Percentiles rank a stretch among this genome's conserved stretches.
phyloP scores from a whole-genome alignment of 257 asterid species.

The Lycium barbarum region DNA sequence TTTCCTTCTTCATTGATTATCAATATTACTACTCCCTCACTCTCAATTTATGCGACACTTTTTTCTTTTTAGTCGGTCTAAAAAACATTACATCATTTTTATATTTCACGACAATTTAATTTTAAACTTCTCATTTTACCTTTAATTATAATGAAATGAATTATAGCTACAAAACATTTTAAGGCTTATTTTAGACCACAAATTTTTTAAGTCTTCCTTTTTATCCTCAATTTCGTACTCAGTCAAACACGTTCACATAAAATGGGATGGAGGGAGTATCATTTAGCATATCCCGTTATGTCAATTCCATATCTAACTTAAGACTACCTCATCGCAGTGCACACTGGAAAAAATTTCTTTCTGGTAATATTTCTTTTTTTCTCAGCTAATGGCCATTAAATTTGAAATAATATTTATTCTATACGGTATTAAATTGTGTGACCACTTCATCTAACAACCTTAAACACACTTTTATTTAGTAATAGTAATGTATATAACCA shows the following conservation, averaged over 20 bases:
- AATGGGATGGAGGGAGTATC: too few species aligned
- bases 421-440: not conserved
- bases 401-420: not conserved
- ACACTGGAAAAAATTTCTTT: too few species aligned
- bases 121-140: not conserved
- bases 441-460: not conserved
- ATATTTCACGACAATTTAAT: not conserved
- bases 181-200: not conserved
- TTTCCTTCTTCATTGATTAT: not conserved
- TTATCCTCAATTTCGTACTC: too few species aligned
- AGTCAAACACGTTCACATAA: not conserved
- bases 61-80: not conserved
- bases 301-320: too few species aligned
- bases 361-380: not conserved
- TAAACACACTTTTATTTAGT: not conserved
- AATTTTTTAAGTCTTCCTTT: too few species aligned
- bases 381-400: not conserved
- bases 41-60: not conserved
- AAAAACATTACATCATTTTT: not conserved
- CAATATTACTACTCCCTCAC: not conserved
- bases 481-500: too few species aligned
- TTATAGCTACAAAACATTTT: too few species aligned
- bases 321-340: too few species aligned
- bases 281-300: too few species aligned
- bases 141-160: not conserved